phyloP scores from a whole-genome alignment of 306 rosid genomes.

The Senna tora region DNA sequence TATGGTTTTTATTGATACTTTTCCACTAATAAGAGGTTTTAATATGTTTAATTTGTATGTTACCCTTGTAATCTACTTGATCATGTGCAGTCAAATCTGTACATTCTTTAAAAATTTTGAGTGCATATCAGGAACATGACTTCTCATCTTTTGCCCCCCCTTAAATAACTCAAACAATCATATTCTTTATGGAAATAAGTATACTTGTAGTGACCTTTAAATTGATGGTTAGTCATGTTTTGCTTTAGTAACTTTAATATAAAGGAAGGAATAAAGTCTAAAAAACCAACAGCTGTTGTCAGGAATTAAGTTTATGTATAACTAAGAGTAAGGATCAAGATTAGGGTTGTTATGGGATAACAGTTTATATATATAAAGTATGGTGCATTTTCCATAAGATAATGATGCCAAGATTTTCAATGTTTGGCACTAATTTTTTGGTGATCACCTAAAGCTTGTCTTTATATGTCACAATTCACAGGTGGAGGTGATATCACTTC shows the following conservation, averaged over 20 bases:
- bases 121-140: neutral
- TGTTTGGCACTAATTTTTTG: slow-evolving; percentile 3
- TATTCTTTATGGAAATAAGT: slow-evolving; percentile 6
- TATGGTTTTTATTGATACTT: slow-evolving; percentile 8
- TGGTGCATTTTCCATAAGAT: neutral
- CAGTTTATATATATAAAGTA: neutral
- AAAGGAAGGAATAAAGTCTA: neutral
- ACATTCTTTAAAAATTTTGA: neutral
- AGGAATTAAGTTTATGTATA: no score
- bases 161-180: neutral
- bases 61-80: neutral
- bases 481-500: neutral
- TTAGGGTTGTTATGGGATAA: neutral
- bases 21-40: neutral
- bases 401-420: neutral
- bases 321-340: no score
- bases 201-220: neutral
- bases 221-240: neutral
- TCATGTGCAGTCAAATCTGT: neutral
- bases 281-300: neutral
- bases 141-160: neutral
- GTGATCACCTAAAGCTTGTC: neutral
- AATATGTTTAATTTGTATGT: neutral
- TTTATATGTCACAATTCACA: neutral
- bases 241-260: neutral